These are phyloP conservation scores for Guadua angustifolia DNA, from an alignment of 176 grass and related monocot genomes.

Conservation along the genomic window DNA sequence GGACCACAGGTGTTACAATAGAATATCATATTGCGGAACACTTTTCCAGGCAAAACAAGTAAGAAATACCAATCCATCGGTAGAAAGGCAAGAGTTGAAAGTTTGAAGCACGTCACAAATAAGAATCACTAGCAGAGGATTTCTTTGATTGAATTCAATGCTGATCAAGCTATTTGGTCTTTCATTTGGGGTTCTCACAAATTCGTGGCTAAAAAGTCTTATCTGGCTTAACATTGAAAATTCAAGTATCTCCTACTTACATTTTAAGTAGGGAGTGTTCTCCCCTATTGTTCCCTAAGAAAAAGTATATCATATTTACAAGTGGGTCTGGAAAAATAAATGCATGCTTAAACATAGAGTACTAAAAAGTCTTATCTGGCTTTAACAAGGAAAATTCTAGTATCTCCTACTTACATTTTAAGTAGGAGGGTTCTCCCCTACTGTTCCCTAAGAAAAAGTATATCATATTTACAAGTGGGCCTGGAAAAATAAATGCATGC, in stretches of 20 bases:
- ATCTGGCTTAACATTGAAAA: not conserved
- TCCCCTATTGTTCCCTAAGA: not conserved
- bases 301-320: not conserved
- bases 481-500: not conserved
- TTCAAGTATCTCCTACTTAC: not conserved
- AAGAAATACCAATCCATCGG: conserved; percentile 14
- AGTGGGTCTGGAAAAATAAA: not conserved
- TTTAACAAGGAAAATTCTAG: no score
- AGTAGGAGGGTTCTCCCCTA: not conserved
- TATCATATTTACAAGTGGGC: not conserved
- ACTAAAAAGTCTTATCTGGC: no score
- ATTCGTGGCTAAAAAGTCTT: not conserved
- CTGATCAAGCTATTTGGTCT: not conserved
- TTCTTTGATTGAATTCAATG: not conserved
- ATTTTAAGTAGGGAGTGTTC: no score
- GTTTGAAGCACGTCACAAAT: not conserved
- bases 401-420: no score
- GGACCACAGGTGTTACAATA: conserved; percentile 33
- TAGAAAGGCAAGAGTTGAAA: not conserved
- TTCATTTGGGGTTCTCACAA: not conserved
- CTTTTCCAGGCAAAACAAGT: conserved; percentile 37
- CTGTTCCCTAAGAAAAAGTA: not conserved
- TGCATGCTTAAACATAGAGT: not conserved
- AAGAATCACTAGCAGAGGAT: not conserved
- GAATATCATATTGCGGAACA: not conserved